Conservation (phyloP, 257 asterid genomes). For the Jasminum sambac region DNA sequence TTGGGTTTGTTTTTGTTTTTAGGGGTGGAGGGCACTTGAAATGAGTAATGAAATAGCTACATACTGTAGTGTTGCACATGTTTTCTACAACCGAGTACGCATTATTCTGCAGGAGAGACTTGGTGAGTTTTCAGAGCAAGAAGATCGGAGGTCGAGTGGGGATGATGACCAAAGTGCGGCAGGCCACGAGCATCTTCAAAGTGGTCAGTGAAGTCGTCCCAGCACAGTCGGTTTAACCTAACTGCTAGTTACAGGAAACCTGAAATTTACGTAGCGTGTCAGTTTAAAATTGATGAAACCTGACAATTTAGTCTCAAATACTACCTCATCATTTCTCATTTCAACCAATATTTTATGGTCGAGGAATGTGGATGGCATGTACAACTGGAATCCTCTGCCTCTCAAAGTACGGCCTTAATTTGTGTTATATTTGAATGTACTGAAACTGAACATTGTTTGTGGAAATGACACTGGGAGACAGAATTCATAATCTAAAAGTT, state of each 20-base stretch:
- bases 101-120: constrained; percentile 66
- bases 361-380: constrained; percentile 45
- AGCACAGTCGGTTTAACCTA: constrained; percentile 46
- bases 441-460: constrained; percentile 35
- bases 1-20: too few species aligned
- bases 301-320: constrained; percentile 40
- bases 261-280: constrained; percentile 38
- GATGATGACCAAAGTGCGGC: constrained; percentile 46
- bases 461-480: constrained; percentile 24
- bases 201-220: constrained; percentile 38
- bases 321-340: constrained; percentile 36
- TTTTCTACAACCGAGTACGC: not conserved
- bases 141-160: constrained; percentile 61
- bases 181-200: constrained; percentile 30
- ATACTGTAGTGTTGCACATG: not conserved
- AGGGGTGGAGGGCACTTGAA: too few species aligned
- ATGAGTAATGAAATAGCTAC: not conserved
- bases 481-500: not conserved
- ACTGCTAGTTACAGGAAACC: constrained; percentile 42
- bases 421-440: constrained; percentile 38
- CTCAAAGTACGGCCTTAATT: constrained; percentile 32
- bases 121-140: constrained; percentile 63
- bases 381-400: constrained; percentile 44
- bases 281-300: constrained; percentile 45
- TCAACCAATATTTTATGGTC: constrained; percentile 52